Base-by-base conservation (phyloP, 208 protist species). In the Acanthamoeba divionensis region DNA sequence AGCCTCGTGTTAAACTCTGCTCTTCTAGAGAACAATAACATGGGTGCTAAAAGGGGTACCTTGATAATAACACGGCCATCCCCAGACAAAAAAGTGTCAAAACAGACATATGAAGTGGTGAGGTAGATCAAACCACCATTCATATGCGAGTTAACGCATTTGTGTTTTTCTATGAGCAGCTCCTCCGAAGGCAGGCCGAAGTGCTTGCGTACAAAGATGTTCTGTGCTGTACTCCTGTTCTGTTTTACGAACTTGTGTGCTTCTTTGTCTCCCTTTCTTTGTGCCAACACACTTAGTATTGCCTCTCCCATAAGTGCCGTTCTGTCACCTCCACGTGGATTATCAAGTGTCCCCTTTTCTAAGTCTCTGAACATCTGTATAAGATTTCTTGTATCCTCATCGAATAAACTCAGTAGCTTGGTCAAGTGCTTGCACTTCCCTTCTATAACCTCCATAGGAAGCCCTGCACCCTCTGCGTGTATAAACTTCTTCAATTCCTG, bases 261-360 rank as follows among this genome's bases (percentile, higher is more conserved):
- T 36, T 83, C 73, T 48, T 82, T 83, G 48, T 83, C 73, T 29
- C 50, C 50, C 73, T 83, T 83, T 3, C 73, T 18, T 54, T 83
- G 73, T 26, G 73, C 73, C 0, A 83, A 54, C 10, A 83, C 45
- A 54, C 73, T 83, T 7, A 83, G 50, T 0, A 83, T 29, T 10
- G 48, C 47, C 7, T 45, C 29, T 31, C 63, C 73, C 3, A 83
- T 45, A 9, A 65, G 73, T 7, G 33, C 50, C 10, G 47, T 54
- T n/a, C 41, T 54, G 10, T 55, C n/a, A 0, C 50, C 50, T 26
- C 41, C 36, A 26, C 47, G 44, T 15, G 41, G n/a, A n/a, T 38
- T 83, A 18, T 83, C 41, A 1, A 26, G 26, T 26, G 48, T 54
- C 50, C 48, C 50, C 50, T 83, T 83, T 1, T 41, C 73, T 13